Conservation (phyloP, 257 asterid genomes). For the Vinca minor region DNA sequence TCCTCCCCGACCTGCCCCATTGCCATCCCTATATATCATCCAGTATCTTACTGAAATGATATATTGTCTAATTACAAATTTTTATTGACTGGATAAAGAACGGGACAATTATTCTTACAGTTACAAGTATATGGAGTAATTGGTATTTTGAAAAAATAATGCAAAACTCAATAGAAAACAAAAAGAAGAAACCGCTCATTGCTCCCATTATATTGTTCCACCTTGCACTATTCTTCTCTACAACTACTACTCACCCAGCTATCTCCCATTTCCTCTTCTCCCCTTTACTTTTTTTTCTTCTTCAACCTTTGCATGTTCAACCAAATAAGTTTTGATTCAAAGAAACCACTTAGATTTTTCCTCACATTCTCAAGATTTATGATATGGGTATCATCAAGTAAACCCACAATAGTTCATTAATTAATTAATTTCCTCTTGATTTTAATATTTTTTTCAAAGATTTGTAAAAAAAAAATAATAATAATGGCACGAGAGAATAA, state of each 20-base stretch:
- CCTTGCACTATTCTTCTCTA: conserved; percentile 29
- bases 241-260: conserved; percentile 16
- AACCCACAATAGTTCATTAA: background rate
- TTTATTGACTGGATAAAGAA: too few species aligned
- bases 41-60: too few species aligned
- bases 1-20: too few species aligned
- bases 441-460: too few species aligned
- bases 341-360: background rate
- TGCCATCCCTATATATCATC: too few species aligned
- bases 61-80: too few species aligned
- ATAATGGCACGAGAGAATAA: conserved; percentile 67
- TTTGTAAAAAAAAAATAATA: background rate
- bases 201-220: conserved; percentile 74
- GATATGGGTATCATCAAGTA: conserved; percentile 4
- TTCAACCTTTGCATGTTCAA: conserved; percentile 9
- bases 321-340: too few species aligned
- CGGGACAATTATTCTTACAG: too few species aligned
- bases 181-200: conserved; percentile 71
- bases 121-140: too few species aligned
- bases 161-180: too few species aligned
- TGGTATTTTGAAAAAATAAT: too few species aligned
- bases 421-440: too few species aligned
- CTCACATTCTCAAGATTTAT: conserved; percentile 2
- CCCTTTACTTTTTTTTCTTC: background rate
- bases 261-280: background rate